These are phyloP conservation scores for Stagonosporopsis tanaceti DNA, from an alignment of 2,329 filamentous ascomycete genomes.

Conservation along the genomic window DNA sequence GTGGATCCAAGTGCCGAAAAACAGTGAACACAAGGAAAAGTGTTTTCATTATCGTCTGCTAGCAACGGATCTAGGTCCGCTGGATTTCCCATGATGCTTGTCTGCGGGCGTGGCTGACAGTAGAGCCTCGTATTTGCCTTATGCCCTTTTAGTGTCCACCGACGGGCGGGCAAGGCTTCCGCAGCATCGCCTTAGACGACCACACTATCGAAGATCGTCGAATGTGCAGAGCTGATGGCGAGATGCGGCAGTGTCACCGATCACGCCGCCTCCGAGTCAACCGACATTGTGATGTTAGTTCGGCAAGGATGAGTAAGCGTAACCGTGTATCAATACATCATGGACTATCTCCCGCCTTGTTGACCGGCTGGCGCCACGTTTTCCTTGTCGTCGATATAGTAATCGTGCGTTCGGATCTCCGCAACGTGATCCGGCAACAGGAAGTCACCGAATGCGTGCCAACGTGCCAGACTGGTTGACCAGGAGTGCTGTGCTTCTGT, in stretches of 20 bases:
- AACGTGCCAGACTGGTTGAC: slow-evolving; percentile 9
- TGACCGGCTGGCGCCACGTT: slow-evolving; percentile 8
- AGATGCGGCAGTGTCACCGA: slow-evolving; percentile 9
- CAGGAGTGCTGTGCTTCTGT: slow-evolving; percentile 8
- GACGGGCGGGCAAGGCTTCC: slow-evolving; percentile 16
- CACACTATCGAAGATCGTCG: slow-evolving; percentile 22
- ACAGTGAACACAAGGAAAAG: background rate
- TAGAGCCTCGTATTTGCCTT: background rate
- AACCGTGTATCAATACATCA: slow-evolving; percentile 7
- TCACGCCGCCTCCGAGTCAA: slow-evolving; percentile 1
- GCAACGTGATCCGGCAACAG: slow-evolving; percentile 32
- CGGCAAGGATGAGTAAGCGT: slow-evolving; percentile 3
- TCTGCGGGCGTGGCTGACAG: slow-evolving; percentile 8
- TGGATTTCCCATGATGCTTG: background rate
- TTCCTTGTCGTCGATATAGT: slow-evolving; percentile 7
- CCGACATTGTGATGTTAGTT: background rate
- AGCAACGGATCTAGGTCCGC: slow-evolving; percentile 1
- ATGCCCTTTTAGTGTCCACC: background rate
- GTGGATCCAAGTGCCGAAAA: background rate
- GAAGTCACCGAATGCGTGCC: slow-evolving; percentile 19
- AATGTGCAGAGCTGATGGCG: background rate
- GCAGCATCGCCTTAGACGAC: background rate
- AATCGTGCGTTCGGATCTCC: slow-evolving; percentile 32
- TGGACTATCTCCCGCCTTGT: slow-evolving; percentile 4
- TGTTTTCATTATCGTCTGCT: background rate